These are phyloP conservation scores for Hebeloma cylindrosporum DNA, from an alignment of 768 basidiomycete genomes.

Conservation along the genomic window DNA sequence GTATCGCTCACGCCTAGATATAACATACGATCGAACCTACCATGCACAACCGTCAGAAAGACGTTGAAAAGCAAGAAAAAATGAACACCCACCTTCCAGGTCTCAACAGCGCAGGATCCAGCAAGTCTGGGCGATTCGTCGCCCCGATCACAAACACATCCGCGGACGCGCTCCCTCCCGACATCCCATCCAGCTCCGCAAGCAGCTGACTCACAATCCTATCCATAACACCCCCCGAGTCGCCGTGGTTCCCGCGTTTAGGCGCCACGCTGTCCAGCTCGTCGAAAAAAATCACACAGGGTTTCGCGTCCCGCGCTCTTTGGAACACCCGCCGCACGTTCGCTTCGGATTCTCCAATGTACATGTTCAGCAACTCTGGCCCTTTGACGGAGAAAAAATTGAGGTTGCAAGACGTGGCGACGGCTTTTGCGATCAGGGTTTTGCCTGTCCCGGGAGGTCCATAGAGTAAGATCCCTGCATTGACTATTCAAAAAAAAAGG, in stretches of 20 bases:
- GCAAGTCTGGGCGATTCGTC: constrained; percentile 89
- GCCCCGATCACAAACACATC: constrained; percentile 95
- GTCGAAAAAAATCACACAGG: constrained; percentile 96
- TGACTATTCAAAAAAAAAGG: no score
- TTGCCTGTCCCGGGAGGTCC: constrained; percentile 97
- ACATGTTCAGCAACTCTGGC: constrained; percentile 96
- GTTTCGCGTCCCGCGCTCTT: constrained; percentile 85
- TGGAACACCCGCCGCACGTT: constrained; percentile 94
- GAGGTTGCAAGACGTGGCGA: constrained; percentile 91
- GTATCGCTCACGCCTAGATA: constrained; percentile 92
- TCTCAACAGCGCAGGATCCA: constrained; percentile 86
- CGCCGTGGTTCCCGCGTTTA: constrained; percentile 91
- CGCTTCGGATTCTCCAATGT: constrained; percentile 97
- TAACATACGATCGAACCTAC: constrained; percentile 93
- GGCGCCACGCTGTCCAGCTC: constrained; percentile 95
- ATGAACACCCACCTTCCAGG: constrained; percentile 74
- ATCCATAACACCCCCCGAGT: constrained; percentile 98
- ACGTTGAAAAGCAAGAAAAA: background rate
- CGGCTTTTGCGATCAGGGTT: constrained; percentile 92
- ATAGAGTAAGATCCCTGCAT: constrained; percentile 81
- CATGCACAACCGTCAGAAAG: constrained; percentile 1
- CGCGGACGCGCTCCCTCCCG: constrained; percentile 52
- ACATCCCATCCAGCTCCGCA: constrained; percentile 93
- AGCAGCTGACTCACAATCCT: constrained; percentile 93
- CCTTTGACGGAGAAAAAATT: constrained; percentile 99